phyloP scores from a whole-genome alignment of 2,329 filamentous ascomycete species.

The Graphium sp. region DNA sequence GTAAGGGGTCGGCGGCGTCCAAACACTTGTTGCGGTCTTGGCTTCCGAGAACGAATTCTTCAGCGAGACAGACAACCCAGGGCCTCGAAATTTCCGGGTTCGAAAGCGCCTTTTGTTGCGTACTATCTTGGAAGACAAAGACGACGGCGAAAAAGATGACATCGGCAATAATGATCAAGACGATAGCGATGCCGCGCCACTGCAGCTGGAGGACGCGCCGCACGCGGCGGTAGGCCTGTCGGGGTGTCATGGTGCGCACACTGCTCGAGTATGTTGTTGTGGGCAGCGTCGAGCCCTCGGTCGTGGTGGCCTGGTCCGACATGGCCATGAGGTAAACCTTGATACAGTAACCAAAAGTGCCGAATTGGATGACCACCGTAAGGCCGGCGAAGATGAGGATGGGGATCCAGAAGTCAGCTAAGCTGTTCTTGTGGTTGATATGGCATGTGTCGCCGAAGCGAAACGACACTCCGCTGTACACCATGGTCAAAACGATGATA shows the following conservation, averaged over 20 bases:
- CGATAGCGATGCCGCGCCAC: constrained; percentile 84
- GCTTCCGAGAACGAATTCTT: constrained; percentile 17
- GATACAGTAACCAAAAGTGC: constrained; percentile 82
- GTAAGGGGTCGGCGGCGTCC: constrained; percentile 37
- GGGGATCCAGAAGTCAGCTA: constrained; percentile 82
- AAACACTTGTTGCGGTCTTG: constrained; percentile 54
- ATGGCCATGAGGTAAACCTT: constrained; percentile 84
- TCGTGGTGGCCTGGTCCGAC: constrained; percentile 53
- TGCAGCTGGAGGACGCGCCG: constrained; percentile 78
- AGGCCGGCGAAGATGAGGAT: constrained; percentile 61
- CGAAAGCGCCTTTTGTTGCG: constrained; percentile 41
- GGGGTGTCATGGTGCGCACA: constrained; percentile 59
- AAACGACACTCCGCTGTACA: constrained; percentile 84
- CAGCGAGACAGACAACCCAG: constrained; percentile 61
- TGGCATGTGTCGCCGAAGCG: constrained; percentile 86
- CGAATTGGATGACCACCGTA: constrained; percentile 65
- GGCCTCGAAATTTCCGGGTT: constrained; percentile 32
- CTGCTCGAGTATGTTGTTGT: constrained; percentile 57
- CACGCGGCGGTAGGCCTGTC: constrained; percentile 76
- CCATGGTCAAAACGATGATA: constrained; percentile 59
- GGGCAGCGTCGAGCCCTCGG: constrained; percentile 55
- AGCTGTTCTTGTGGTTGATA: constrained; percentile 76
- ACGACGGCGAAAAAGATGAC: constrained; percentile 88
- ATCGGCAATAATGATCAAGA: constrained; percentile 76
- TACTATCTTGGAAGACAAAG: constrained; percentile 75